phyloP scores from a whole-genome alignment of 2,329 filamentous ascomycete genomes.

The Beauveria caledonica region DNA sequence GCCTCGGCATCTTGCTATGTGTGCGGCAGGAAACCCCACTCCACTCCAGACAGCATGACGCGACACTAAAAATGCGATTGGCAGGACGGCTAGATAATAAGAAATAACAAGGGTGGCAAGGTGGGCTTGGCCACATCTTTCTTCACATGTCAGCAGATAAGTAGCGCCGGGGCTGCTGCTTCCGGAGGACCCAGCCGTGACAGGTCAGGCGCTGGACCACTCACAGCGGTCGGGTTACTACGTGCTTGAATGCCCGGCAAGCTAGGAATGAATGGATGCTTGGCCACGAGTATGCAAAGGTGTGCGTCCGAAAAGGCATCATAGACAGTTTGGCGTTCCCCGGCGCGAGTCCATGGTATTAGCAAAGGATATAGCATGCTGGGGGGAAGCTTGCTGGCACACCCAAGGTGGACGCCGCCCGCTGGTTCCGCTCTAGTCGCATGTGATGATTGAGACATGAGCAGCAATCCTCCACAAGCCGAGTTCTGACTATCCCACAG shows the following conservation, averaged over 20 bases:
- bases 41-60: background rate
- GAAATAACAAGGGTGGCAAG: background rate
- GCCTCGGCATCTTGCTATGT: background rate
- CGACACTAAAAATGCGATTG: background rate
- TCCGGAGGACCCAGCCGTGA: background rate
- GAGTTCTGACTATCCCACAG: background rate
- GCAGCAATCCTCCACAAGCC: slow-evolving; percentile 1
- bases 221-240: slow-evolving; percentile 3
- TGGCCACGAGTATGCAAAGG: background rate
- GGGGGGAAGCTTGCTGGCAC: background rate
- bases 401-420: background rate
- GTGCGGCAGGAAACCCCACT: background rate
- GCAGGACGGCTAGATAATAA: no score
- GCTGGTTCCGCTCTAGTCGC: slow-evolving; percentile 7
- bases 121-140: background rate
- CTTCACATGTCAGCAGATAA: background rate
- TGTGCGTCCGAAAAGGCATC: background rate
- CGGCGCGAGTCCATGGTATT: background rate
- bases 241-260: background rate
- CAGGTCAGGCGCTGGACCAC: slow-evolving; percentile 2
- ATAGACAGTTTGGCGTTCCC: background rate
- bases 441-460: slow-evolving; percentile 11
- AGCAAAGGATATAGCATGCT: no score
- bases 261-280: slow-evolving; percentile 1
- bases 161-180: background rate